Evolutionary conservation across 1,139 yeast species (phyloP), one percentile per base, ranked within the genome.

Genomic region (Pichia kudriavzevii): DNA sequence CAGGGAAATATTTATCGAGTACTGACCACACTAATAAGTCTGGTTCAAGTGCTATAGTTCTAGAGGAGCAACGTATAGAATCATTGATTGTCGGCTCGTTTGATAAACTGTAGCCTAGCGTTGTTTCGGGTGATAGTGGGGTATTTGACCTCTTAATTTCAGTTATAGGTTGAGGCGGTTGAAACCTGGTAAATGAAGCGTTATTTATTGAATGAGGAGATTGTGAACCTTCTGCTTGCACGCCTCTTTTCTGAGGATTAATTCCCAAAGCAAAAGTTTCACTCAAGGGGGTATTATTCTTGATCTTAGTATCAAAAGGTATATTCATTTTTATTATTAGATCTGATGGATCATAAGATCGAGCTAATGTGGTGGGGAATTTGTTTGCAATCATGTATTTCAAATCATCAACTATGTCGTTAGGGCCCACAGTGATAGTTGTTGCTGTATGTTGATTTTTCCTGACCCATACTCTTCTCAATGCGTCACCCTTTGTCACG

Each of bases 401-500:
- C 48, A 84, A 62, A 53, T 84, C 94, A 52, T 84, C 94, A 5
- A 83, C 69, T 2, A 83, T 63, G 46, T 79, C 84, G 19, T 55
- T 50, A 17, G 69, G 69, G 19, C 61, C 60, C 2, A 79, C 76
- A 36, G 63, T 52, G 4, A 83, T 60, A 1, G 93, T 75, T 0
- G 94, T 83, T 5, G 94, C 81, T 1, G 72, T 67, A 4, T 79
- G 74, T 23, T 66, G 64, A 1, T 67, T 64, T 31, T 74, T 61
- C 39, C 63, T 69, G 8, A 82, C 76, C 94, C 94, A 82, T 0
- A 81, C 69, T 38, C 93, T 63, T 59, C 48, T 36, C 10, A 13
- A 12, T n/a, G 4, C 20, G 16, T 17, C 19, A 4, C 21, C 27
- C 12, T 5, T 42, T 23, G 35, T 41, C 8, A 41, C 17, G 7